These are phyloP conservation scores for Harringtonia aguacate DNA, from an alignment of 2,329 filamentous ascomycete genomes.

Conservation along the genomic window DNA sequence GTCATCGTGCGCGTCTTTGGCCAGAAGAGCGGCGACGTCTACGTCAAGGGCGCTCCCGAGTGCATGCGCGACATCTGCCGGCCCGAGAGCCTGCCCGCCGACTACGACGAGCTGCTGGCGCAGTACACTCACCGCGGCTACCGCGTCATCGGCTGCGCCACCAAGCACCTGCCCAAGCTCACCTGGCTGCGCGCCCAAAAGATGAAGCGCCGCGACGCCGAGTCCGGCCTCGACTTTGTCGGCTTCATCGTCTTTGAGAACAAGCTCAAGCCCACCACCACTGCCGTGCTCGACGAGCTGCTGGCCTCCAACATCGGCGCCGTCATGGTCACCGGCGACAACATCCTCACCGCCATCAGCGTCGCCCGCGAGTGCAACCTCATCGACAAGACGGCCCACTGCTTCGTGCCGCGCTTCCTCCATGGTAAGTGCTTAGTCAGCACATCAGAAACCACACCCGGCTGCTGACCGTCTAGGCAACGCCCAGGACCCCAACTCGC, in stretches of 20 bases:
- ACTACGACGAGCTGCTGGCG: conserved; percentile 82
- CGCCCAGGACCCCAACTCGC: conserved; percentile 60
- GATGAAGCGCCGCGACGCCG: conserved; percentile 78
- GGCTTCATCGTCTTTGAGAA: conserved; percentile 99
- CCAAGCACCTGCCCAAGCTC: conserved; percentile 75
- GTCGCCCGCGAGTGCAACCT: conserved; percentile 85
- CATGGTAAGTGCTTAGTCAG: conserved; percentile 40
- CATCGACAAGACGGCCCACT: conserved; percentile 70
- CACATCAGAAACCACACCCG: too few relatives aligned
- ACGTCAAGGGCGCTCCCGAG: conserved; percentile 93
- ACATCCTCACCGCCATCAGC: conserved; percentile 92
- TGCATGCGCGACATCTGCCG: conserved; percentile 91
- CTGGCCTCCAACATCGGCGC: conserved; percentile 73
- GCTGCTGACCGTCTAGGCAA: conserved; percentile 38
- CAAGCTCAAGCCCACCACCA: conserved; percentile 84
- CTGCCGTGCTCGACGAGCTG: conserved; percentile 72
- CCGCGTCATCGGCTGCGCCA: conserved; percentile 90
- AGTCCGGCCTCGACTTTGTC: conserved; percentile 73
- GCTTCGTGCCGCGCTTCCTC: conserved; percentile 83
- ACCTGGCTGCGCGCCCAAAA: conserved; percentile 94
- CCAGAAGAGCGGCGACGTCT: conserved; percentile 72
- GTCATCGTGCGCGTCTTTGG: conserved; percentile 87
- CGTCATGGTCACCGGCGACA: conserved; percentile 97
- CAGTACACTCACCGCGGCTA: conserved; percentile 95
- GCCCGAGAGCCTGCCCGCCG: conserved; percentile 69